Evolutionary conservation across 2,329 filamentous ascomycete genomes (phyloP).

Genomic region (Myriosclerotinia scirpicola): DNA sequence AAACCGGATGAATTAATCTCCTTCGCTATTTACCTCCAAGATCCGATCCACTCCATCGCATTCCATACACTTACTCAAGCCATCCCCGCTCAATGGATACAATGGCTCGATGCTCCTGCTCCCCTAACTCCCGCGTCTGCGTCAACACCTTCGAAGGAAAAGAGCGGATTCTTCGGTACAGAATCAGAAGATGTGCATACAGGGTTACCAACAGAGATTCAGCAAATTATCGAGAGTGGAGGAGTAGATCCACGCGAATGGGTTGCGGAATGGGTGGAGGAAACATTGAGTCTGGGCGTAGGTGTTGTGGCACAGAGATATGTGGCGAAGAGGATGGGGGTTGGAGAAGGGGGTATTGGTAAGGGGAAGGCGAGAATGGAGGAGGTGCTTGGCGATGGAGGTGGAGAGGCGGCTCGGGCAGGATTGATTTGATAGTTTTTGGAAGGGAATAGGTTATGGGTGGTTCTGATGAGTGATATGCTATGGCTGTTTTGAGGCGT

Average conservation of each 20-base stretch:
- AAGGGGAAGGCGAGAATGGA: slow-evolving; percentile 62
- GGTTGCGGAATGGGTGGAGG: slow-evolving; percentile 97
- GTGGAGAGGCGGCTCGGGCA: slow-evolving; percentile 60
- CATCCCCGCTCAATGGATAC: slow-evolving; percentile 80
- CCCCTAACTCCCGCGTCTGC: slow-evolving; percentile 52
- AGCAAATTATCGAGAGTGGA: slow-evolving; percentile 73
- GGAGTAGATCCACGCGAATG: slow-evolving; percentile 92
- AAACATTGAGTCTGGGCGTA: slow-evolving; percentile 72
- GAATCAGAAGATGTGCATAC: slow-evolving; percentile 45
- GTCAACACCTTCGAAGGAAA: slow-evolving; percentile 35
- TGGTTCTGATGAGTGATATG: not conserved
- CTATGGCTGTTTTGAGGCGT: not conserved
- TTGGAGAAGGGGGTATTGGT: slow-evolving; percentile 73
- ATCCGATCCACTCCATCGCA: slow-evolving; percentile 87
- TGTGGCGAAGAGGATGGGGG: slow-evolving; percentile 92
- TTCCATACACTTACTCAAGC: slow-evolving; percentile 82
- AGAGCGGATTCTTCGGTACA: slow-evolving; percentile 41
- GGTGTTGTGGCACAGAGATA: slow-evolving; percentile 93
- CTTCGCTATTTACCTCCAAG: slow-evolving; percentile 78
- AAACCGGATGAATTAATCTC: slow-evolving; percentile 61
- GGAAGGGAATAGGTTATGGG: not conserved
- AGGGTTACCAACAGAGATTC: slow-evolving; percentile 78
- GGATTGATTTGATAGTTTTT: slow-evolving; percentile 43
- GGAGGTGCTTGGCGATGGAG: slow-evolving; percentile 55
- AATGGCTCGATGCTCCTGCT: slow-evolving; percentile 82